A percentile compares a stretch with the other conserved stretches of the same genome.
Conservation (phyloP, 495 filamentous ascomycete genomes). For the Tetracladium marchalianum region DNA sequence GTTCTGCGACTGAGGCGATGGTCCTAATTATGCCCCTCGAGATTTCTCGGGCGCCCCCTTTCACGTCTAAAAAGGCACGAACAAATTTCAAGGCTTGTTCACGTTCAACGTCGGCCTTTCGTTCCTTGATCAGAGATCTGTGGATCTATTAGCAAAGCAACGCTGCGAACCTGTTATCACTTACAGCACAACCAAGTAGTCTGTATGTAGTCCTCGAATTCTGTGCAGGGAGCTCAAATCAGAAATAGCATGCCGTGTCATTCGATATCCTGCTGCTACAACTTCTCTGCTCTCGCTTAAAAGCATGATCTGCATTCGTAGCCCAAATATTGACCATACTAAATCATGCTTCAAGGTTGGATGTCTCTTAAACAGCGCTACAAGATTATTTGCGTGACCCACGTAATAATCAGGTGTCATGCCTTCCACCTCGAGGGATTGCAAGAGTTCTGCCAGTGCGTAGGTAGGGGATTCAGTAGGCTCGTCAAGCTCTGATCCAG, state of each 20-base stretch:
- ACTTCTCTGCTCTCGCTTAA: conserved; percentile 92
- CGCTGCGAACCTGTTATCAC: conserved; percentile 12
- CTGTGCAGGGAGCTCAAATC: conserved; percentile 81
- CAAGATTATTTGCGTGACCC: conserved; percentile 76
- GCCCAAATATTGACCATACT: conserved; percentile 86
- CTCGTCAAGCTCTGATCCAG: conserved; percentile 50
- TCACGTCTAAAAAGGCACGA: conserved; percentile 89
- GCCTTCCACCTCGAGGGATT: conserved; percentile 74
- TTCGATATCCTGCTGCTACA: conserved; percentile 85
- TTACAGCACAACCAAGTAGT: conserved; percentile 75
- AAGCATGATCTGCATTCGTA: conserved; percentile 89
- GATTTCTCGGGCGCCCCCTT: conserved; percentile 81
- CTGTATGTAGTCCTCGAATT: conserved; percentile 79
- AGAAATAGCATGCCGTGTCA: conserved; percentile 89
- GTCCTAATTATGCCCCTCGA: conserved; percentile 78
- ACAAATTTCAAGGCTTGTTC: conserved; percentile 97
- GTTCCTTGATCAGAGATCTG: conserved; percentile 83
- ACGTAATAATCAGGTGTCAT: conserved; percentile 94
- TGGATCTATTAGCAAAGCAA: conserved; percentile 1
- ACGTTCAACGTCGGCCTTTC: conserved; percentile 89
- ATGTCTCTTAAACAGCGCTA: conserved; percentile 86
- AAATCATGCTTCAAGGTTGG: conserved; percentile 92
- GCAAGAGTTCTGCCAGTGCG: conserved; percentile 77
- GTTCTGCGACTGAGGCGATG: conserved; percentile 83
- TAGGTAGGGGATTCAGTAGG: conserved; percentile 74